phyloP scores from a whole-genome alignment of 371 early-diverging fungal genomes.

The Haplosporangium sp. region DNA sequence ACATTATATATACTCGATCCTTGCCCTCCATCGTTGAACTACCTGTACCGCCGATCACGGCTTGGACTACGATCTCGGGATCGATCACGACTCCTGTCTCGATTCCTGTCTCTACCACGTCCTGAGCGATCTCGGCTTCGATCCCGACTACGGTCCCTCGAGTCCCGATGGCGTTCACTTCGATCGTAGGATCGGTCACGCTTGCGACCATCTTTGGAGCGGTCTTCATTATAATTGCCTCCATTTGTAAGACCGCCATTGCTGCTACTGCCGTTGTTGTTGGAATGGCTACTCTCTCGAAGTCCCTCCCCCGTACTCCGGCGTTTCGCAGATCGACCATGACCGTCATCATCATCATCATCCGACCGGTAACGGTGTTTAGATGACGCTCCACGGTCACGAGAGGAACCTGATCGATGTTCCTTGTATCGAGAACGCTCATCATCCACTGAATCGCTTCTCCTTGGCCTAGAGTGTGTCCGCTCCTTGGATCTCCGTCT shows the following conservation, averaged over 20 bases:
- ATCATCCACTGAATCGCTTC: constrained; percentile 39
- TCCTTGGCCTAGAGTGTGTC: constrained; percentile 25
- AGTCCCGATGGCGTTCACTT: constrained; percentile 29
- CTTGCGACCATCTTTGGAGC: constrained; percentile 30
- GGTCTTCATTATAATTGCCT: constrained; percentile 24
- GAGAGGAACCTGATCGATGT: constrained; percentile 38
- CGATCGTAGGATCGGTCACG: constrained; percentile 44
- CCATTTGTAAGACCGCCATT: constrained; percentile 39
- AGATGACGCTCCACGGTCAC: constrained; percentile 37
- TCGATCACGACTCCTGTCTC: constrained; percentile 37
- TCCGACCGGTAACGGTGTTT: constrained; percentile 47
- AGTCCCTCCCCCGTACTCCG: constrained; percentile 44
- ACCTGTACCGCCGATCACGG: constrained; percentile 47
- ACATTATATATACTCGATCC: too few relatives aligned
- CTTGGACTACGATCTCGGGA: constrained; percentile 47
- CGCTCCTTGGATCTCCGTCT: constrained; percentile 33
- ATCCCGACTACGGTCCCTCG: constrained; percentile 36
- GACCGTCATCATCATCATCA: constrained; percentile 50
- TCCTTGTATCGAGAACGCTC: constrained; percentile 47
- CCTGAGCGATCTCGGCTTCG: constrained; percentile 20
- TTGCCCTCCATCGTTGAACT: neutral
- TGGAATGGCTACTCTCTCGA: constrained; percentile 24
- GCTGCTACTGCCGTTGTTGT: constrained; percentile 26
- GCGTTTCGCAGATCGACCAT: constrained; percentile 39
- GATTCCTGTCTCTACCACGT: constrained; percentile 24